Evolutionary conservation across 2,329 filamentous ascomycete genomes (phyloP).

Genomic region (Zasmidium cellare): DNA sequence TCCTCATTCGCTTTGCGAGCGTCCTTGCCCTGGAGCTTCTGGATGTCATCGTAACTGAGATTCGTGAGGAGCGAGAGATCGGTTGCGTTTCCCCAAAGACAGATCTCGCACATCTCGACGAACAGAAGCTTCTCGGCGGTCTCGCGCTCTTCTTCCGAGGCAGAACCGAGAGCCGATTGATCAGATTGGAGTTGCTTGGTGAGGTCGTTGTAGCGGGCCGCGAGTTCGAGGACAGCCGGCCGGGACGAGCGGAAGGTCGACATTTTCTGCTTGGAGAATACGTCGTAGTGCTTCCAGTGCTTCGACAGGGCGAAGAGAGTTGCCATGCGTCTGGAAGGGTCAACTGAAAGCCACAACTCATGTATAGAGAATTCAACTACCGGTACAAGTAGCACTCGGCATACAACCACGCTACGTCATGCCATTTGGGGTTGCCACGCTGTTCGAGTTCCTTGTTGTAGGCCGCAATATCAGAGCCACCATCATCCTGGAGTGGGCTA

Average conservation of each 20-base stretch:
- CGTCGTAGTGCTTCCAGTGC: slow-evolving; percentile 87
- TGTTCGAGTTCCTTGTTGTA: slow-evolving; percentile 86
- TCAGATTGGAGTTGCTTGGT: slow-evolving; percentile 64
- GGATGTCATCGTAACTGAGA: slow-evolving; percentile 91
- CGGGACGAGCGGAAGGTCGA: slow-evolving; percentile 89
- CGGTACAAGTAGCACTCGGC: slow-evolving; percentile 92
- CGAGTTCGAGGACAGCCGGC: slow-evolving; percentile 79
- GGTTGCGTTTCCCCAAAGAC: slow-evolving; percentile 95
- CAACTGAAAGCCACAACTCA: background rate
- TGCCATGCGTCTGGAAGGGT: slow-evolving; percentile 67
- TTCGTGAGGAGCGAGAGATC: slow-evolving; percentile 89
- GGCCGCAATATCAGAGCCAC: slow-evolving; percentile 68
- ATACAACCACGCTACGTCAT: slow-evolving; percentile 83
- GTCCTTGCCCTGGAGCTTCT: slow-evolving; percentile 88
- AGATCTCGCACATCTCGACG: slow-evolving; percentile 92
- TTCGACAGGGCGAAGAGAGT: slow-evolving; percentile 73
- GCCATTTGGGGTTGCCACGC: slow-evolving; percentile 75
- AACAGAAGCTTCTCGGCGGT: slow-evolving; percentile 78
- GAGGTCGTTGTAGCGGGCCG: slow-evolving; percentile 74
- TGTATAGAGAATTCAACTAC: no score
- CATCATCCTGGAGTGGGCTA: slow-evolving; percentile 76
- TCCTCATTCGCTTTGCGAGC: slow-evolving; percentile 83
- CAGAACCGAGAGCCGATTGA: slow-evolving; percentile 42
- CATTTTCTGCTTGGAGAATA: slow-evolving; percentile 88
- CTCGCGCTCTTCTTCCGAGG: slow-evolving; percentile 55